Conservation (phyloP, 768 basidiomycete species). For the Leccinum variicolor region DNA sequence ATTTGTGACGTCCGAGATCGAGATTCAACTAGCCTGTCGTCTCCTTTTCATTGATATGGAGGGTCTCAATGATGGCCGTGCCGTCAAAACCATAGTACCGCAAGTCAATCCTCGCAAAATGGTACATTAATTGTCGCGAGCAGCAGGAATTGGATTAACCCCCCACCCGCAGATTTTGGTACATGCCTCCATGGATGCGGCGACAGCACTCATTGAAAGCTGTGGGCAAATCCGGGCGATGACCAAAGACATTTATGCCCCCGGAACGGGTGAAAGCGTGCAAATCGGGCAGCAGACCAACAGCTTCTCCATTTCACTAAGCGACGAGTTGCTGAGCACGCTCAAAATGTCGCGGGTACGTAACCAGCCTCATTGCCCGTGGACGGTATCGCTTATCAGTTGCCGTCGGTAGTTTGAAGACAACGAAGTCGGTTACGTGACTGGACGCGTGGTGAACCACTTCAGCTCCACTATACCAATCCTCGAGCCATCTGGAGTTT, state of each 20-base stretch:
- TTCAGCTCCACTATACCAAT: conserved; percentile 87
- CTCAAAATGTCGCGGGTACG: conserved; percentile 85
- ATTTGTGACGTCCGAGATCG: conserved; percentile 71
- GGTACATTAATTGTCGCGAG: conserved; percentile 42
- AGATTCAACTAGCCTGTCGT: conserved; percentile 81
- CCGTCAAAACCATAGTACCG: conserved; percentile 94
- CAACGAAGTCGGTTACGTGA: conserved; percentile 92
- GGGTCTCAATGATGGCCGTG: conserved; percentile 93
- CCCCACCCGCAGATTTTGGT: conserved; percentile 70
- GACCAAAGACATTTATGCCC: conserved; percentile 90
- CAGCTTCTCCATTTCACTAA: conserved; percentile 90
- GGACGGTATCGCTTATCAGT: conserved; percentile 1
- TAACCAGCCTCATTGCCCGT: conserved; percentile 7
- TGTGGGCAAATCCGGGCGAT: conserved; percentile 82
- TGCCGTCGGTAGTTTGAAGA: conserved; percentile 77
- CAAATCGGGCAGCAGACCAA: conserved; percentile 96
- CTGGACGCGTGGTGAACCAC: conserved; percentile 81
- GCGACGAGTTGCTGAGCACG: conserved; percentile 78
- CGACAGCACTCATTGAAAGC: conserved; percentile 72
- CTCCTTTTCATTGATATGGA: conserved; percentile 95
- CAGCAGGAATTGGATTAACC: not conserved
- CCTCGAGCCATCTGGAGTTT: conserved; percentile 63
- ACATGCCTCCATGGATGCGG: conserved; percentile 65
- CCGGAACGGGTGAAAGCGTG: conserved; percentile 67
- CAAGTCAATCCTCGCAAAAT: conserved; percentile 96